Conservation (phyloP, 2,329 filamentous ascomycete species). For the Sclerotiophoma versabilis region DNA sequence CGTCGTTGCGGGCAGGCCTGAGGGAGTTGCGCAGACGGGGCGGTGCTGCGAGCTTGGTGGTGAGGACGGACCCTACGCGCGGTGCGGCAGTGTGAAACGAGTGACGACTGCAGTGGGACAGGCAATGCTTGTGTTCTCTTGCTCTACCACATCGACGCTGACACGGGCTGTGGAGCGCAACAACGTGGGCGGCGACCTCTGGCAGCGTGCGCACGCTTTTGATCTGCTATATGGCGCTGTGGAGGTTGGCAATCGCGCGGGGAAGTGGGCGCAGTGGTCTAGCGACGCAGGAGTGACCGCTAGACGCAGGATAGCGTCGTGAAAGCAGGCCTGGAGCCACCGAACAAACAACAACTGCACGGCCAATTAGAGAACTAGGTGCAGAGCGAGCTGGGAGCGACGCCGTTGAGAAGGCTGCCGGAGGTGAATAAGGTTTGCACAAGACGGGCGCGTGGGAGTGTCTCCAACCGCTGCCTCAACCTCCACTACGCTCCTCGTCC, state of each 20-base stretch:
- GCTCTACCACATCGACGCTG: constrained; percentile 22
- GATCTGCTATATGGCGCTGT: constrained; percentile 7
- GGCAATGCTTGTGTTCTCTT: constrained; percentile 36
- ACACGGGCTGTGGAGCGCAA: constrained; percentile 17
- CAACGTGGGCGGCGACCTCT: constrained; percentile 14
- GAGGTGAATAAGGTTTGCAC: constrained; percentile 22
- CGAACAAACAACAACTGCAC: constrained; percentile 12
- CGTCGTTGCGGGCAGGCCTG: constrained; percentile 5
- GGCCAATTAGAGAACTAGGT: constrained; percentile 26
- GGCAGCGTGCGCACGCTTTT: constrained; percentile 21
- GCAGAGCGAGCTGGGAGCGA: constrained; percentile 24
- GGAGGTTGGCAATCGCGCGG: constrained; percentile 17
- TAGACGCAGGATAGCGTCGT: constrained; percentile 4
- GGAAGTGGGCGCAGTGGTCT: constrained; percentile 15
- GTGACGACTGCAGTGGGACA: constrained; percentile 35
- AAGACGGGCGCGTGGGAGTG: constrained; percentile 11
- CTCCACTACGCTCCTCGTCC: neutral
- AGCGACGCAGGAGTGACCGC: constrained; percentile 8
- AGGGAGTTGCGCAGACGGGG: constrained; percentile 11
- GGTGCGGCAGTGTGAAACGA: constrained; percentile 38
- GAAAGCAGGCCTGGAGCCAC: constrained; percentile 17
- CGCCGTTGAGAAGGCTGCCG: constrained; percentile 13
- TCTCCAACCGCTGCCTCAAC: constrained; percentile 3
- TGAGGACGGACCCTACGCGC: constrained; percentile 36
- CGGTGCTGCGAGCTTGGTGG: constrained; percentile 22